Evolutionary conservation across 2,329 filamentous ascomycete genomes (phyloP), one percentile per base, ranked within the genome.

Genomic region (Parastagonospora nodorum): DNA sequence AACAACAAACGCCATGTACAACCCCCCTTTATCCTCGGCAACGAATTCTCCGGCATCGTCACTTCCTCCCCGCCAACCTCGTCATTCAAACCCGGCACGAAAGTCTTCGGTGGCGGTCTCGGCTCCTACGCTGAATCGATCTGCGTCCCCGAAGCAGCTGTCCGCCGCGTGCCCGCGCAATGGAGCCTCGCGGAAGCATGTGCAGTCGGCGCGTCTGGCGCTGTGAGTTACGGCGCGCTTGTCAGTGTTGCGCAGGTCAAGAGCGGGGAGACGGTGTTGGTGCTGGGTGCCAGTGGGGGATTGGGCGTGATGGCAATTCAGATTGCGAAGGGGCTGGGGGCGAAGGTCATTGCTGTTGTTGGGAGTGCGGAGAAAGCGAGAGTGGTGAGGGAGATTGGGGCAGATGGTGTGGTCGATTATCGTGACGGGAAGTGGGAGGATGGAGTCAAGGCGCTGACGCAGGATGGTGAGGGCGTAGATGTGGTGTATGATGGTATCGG

Each of bases 21-120:
- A 29, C 84, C 83, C 1, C 83, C 83, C 0, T 86, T 87, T 68
- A 78, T 77, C 1, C 76, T 85, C 0, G 84, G 84, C 10, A 80
- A 81, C n/a, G 83, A 86, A 63, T 86, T 86, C 60, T 75, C 82
- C 1, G 84, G 83, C n/a, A 71, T 78, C 2, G 73, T 86, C 1
- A 52, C 78, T 30, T 69, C 69, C 2, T 64, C 76, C 0, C 75
- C 78, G 0, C 15, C 65, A 5, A 35, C 45, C 11, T 64, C 62
- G 0, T 51, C 55, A 0, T 78, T 81, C 51, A 63, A 64, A 16
- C 70, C 71, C 3, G 83, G 82, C 6, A 78, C 82, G 38, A 70
- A 74, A 12, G 81, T 86, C 24, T 86, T 84, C 58, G 84, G 83
- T 8, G 73, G 77, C 10, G 59, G 67, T 2, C 68, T 78, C 2